Conservation (phyloP, 2,329 filamentous ascomycete species). For the Fusarium nurragi region DNA sequence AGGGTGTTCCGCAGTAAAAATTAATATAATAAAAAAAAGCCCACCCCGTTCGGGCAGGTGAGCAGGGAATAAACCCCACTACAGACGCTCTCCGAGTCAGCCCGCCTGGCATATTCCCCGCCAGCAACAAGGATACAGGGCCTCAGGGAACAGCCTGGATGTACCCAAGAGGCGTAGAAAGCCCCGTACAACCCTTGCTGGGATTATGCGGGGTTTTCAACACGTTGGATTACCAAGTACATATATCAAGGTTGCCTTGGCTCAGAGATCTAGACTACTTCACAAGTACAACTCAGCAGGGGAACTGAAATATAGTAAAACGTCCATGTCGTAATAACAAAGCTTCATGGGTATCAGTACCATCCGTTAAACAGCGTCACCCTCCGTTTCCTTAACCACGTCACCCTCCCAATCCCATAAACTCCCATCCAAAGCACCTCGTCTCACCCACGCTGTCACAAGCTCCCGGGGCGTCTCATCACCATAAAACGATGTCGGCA, state of each 20-base stretch:
- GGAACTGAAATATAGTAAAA: too few species aligned
- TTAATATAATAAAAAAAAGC: not conserved
- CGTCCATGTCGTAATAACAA: too few species aligned
- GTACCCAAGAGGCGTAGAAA: too few species aligned
- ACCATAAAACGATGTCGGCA: slow-evolving; percentile 54
- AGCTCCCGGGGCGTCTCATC: slow-evolving; percentile 50
- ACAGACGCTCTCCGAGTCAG: slow-evolving; percentile 1
- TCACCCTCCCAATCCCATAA: slow-evolving; percentile 50
- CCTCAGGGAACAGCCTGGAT: too few species aligned
- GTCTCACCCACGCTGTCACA: slow-evolving; percentile 55
- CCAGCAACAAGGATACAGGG: not conserved
- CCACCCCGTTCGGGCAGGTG: slow-evolving; percentile 40
- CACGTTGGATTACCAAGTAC: not conserved
- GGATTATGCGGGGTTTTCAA: not conserved
- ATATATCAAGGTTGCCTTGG: not conserved
- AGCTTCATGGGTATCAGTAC: too few species aligned
- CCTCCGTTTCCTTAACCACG: slow-evolving; percentile 15
- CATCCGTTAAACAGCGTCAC: too few species aligned
- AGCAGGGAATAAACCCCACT: not conserved
- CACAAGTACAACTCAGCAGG: too few species aligned
- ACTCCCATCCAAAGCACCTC: slow-evolving; percentile 53
- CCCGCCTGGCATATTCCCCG: not conserved
- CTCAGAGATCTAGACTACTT: too few species aligned
- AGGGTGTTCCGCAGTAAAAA: slow-evolving; percentile 9
- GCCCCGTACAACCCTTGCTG: too few species aligned